Evolutionary conservation across 2,329 filamentous ascomycete species (phyloP), one percentile per base, ranked within the genome.

Genomic region (Neonectria coccinea): DNA sequence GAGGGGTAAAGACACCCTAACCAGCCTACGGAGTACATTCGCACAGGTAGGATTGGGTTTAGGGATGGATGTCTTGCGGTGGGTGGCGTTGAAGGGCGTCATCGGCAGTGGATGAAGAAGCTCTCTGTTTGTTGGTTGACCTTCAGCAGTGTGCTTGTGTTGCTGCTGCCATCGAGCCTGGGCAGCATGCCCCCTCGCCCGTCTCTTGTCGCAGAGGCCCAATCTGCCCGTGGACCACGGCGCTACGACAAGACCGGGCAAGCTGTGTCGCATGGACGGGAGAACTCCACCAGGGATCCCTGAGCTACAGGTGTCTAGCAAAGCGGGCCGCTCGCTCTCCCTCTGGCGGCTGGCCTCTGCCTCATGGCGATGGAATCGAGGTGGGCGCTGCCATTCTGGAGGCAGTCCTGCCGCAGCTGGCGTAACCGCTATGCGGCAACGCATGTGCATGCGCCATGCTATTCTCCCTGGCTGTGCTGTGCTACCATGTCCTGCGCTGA

Each of bases 271-370:
- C 56, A 64, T 51, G 61, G 61, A 64, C 61, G 61, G 61, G 51
- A 59, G 61, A 56, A 61, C 62, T 56, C 56, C 62, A 61, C 62
- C 57, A 56, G 57, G 57, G 51, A 64, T 64, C 57, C 62, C 62
- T 64, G 62, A 61, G 53, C 62, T 64, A 64, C 62, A 60, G 42
- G 51, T 55, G 55, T 50, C 61, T 64, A 64, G 56, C 61, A 59
- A 59, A 59, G 62, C 62, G 62, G 56, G 50, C 56, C 56, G 62
- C 62, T 64, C 53, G 62, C 53, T 57, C 62, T 57, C 51, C 33
- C 33, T 18, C 16, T 54, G 39, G n/a, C 39, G 8, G n/a, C 48
- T 45, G 18, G 18, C 42, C 18, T 14, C 18, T 48, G 12, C 44
- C 18, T 45, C 20, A 14, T 45, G 42, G 56, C 60, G 33, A 51